A percentile compares a stretch with the other conserved stretches of the same genome.
phyloP scores from a whole-genome alignment of 495 filamentous ascomycete genomes.

The Talaromyces thailandensis region DNA sequence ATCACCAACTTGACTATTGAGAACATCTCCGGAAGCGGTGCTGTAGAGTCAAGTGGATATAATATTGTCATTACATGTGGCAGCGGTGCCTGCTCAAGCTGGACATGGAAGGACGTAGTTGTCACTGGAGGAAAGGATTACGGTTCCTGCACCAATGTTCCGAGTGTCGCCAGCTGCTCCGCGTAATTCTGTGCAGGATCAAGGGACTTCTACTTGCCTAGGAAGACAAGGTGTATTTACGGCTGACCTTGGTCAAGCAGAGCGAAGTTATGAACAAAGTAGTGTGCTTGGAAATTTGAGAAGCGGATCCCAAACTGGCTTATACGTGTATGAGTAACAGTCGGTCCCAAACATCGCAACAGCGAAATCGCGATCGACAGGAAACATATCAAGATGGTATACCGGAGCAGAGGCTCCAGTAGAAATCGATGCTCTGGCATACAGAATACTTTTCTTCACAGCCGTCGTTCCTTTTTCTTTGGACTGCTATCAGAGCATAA shows the following conservation, averaged over 20 bases:
- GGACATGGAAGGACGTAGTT: constrained; percentile 37
- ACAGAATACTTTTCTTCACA: too few relatives aligned
- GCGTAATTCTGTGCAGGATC: not conserved
- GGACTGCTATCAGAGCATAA: too few relatives aligned
- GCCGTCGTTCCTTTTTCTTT: too few relatives aligned
- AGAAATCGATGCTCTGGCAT: too few relatives aligned
- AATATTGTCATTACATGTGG: constrained; percentile 45
- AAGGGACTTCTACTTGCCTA: not conserved
- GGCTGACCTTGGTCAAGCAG: not conserved
- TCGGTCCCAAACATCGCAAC: too few relatives aligned
- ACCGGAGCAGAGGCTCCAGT: too few relatives aligned
- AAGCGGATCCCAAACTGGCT: too few relatives aligned
- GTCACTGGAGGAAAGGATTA: constrained; percentile 39
- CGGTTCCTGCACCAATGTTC: constrained; percentile 31
- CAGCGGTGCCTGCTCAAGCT: constrained; percentile 22
- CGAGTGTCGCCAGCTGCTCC: constrained; percentile 19
- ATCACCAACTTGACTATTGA: constrained; percentile 44
- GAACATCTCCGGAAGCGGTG: constrained; percentile 33
- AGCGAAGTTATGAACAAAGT: too few relatives aligned
- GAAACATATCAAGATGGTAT: too few relatives aligned
- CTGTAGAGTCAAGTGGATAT: constrained; percentile 26
- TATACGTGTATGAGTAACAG: too few relatives aligned
- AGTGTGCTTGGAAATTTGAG: too few relatives aligned
- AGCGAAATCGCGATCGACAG: too few relatives aligned
- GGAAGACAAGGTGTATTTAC: not conserved